Evolutionary conservation across 2,329 filamentous ascomycete species (phyloP), one percentile per base, ranked within the genome.

Genomic region (Colletotrichum tropicicola): DNA sequence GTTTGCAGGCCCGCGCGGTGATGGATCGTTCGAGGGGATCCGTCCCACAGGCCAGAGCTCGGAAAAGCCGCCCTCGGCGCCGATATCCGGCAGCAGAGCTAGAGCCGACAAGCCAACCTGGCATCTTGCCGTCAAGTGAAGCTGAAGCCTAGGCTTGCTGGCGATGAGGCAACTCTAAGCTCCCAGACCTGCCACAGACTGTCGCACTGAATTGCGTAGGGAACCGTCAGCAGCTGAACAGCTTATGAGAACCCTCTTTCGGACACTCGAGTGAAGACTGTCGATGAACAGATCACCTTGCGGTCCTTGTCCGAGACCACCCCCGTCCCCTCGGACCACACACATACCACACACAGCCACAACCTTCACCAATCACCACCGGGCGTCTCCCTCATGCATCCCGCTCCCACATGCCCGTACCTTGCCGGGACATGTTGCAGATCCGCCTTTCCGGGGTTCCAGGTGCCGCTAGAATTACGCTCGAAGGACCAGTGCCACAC

Each of bases 381-480:
- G 10, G 9, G 41, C 28, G 9, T 39, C 47, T 37, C 25, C 13
- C 27, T 54, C 28, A 45, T 21, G 28, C 54, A 52, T 27, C 54
- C 54, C 45, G 45, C 54, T 52, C 55, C 44, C 53, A 59, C 53
- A 63, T 59, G 56, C 30, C 54, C 43, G 43, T 55, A 45, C 56
- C 47, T 60, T 60, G 61, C 43, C 57, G 61, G 49, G 35, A 62
- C 35, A 27, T 55, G 45, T 65, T 56, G 62, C 62, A 65, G 62
- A 65, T 60, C 61, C 56, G 48, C 35, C 59, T 45, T 65, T 39
- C 61, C 61, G 41, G 48, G 57, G 61, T 65, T 65, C 45, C 59
- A 63, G 39, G 45, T 61, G 57, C 56, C 61, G 56, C 62, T 56
- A 56, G 62, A 54, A 60, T 28, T 28, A 6, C 23, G 28, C 21